phyloP scores from a whole-genome alignment of 805 yeast species.

The Kazachstania viticola region DNA sequence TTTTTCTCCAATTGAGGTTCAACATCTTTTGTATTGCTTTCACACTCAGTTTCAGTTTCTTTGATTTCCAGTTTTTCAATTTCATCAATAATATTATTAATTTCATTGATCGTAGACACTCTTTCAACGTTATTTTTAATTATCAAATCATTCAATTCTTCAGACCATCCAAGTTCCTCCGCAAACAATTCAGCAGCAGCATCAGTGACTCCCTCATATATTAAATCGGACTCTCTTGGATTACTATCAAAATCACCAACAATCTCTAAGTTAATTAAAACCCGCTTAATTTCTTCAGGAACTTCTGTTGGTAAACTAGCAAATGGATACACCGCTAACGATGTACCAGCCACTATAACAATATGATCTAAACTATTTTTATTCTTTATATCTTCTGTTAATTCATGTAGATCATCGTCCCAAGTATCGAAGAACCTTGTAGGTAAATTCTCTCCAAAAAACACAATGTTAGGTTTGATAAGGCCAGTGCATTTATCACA shows the following conservation, averaged over 20 bases:
- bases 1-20: too few relatives aligned
- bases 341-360: slow-evolving; percentile 86
- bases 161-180: slow-evolving; percentile 50
- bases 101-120: slow-evolving; percentile 1
- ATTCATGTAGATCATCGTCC: slow-evolving; percentile 38
- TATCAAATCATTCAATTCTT: slow-evolving; percentile 37
- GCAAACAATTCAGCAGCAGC: slow-evolving; percentile 45
- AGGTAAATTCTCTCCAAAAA: slow-evolving; percentile 87
- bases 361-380: slow-evolving; percentile 37
- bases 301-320: slow-evolving; percentile 70
- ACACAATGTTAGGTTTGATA: slow-evolving; percentile 89
- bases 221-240: slow-evolving; percentile 48
- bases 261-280: slow-evolving; percentile 58
- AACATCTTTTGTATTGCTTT: neutral
- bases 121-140: slow-evolving; percentile 7
- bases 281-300: slow-evolving; percentile 37
- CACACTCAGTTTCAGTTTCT: neutral
- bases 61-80: slow-evolving; percentile 8
- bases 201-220: slow-evolving; percentile 57
- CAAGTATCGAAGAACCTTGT: slow-evolving; percentile 51
- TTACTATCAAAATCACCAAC: slow-evolving; percentile 61
- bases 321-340: slow-evolving; percentile 83
- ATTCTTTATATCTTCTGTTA: slow-evolving; percentile 4
- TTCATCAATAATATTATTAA: slow-evolving; percentile 5
- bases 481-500: slow-evolving; percentile 62